Base-by-base conservation (phyloP, 208 protist species). In the Leishmania mexicana region DNA sequence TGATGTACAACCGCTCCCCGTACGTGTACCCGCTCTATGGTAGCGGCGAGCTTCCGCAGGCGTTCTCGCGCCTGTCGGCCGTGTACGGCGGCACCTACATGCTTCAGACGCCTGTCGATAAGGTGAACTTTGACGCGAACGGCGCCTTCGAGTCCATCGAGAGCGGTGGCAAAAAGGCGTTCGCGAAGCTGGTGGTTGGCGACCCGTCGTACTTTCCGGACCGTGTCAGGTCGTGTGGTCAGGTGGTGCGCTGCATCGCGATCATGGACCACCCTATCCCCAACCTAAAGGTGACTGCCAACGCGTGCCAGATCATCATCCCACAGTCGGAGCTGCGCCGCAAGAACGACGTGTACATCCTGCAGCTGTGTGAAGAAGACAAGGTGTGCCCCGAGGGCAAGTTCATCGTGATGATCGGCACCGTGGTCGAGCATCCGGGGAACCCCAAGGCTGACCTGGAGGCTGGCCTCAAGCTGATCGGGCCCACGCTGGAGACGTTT, bases 11-110 rank as follows among this genome's bases (percentile, higher is more conserved):
- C 57, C 97, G 95, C 40, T 99, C 99, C 35, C 99, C 99, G 42
- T 99, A 99, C 92, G 96, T 99, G 40, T 99, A 99, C 89, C 99
- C 99, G 15, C 85, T 99, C 21, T 99, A 99, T 88, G 99, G 99
- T 83, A 97, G 99, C 40, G 99, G 99, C 81, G 99, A 99, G 84
- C 90, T 99, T 21, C 99, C 99, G 38, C 99, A 99, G 90, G 98
- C 95, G 54, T 99, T 99, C 95, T 98, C 98, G 4, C 90, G 97
- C 28, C 92, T 98, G 57, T 97, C 93, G 58, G 97, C 97, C 10
- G 96, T 98, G 45, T 97, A 98, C 86, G 97, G 97, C 80, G 99
- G 99, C 87, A 99, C 98, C 3, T 99, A 99, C 90, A 99, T 99
- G 99, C 93, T 99, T 6, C 93, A 99, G 86, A 99, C 96, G 38